Percentiles rank a stretch among this genome's conserved stretches.
phyloP scores from a whole-genome alignment of 495 filamentous ascomycete genomes.

The Jackrogersella minutella region DNA sequence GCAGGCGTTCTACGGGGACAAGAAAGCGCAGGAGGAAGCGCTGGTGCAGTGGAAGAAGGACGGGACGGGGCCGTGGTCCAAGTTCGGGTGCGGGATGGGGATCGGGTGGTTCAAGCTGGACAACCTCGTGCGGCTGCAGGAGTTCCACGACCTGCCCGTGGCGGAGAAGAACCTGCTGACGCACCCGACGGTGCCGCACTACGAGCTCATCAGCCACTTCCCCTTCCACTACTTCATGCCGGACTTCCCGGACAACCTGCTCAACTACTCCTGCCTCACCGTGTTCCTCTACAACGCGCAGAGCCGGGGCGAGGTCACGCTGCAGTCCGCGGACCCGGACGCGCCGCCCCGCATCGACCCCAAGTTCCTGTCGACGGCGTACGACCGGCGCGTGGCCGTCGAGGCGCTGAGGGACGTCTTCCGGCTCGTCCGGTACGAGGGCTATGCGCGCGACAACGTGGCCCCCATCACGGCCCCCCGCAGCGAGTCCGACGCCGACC shows the following conservation, averaged over 20 bases:
- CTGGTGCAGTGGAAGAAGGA: constrained; percentile 57
- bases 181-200: constrained; percentile 59
- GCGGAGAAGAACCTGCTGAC: constrained; percentile 52
- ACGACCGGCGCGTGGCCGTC: constrained; percentile 63
- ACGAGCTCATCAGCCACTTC: constrained; percentile 48
- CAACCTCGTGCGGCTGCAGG: constrained; percentile 39
- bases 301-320: constrained; percentile 57
- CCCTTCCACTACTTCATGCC: constrained; percentile 56
- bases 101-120: constrained; percentile 65
- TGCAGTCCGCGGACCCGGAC: constrained; percentile 63
- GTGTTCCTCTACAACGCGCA: constrained; percentile 50
- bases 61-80: constrained; percentile 57
- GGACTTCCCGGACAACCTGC: constrained; percentile 40
- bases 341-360: constrained; percentile 66
- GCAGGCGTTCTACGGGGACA: constrained; percentile 42
- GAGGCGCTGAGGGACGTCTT: constrained; percentile 60
- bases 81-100: constrained; percentile 50
- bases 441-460: constrained; percentile 57
- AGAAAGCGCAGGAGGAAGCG: constrained; percentile 51
- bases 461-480: constrained; percentile 52
- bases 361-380: constrained; percentile 62
- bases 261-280: constrained; percentile 45
- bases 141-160: constrained; percentile 23
- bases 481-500: constrained; percentile 64
- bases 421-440: constrained; percentile 53